phyloP scores from a whole-genome alignment of 2,329 filamentous ascomycete genomes.

The Phaeophleospora eucalypticola region DNA sequence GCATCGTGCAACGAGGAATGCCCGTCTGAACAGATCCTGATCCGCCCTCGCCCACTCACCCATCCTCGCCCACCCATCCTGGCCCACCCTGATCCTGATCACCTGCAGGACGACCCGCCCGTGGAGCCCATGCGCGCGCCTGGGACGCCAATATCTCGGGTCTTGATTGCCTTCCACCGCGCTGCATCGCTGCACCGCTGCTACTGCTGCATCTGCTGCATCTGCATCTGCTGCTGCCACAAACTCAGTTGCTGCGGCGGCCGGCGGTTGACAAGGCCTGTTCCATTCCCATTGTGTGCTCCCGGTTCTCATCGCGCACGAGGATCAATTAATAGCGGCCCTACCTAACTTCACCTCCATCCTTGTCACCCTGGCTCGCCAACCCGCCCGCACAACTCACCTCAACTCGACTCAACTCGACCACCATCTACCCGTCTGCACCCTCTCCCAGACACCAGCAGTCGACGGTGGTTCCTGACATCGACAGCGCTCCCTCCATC shows the following conservation, averaged over 20 bases:
- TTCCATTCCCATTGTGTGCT: constrained; percentile 15
- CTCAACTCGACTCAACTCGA: too few species aligned
- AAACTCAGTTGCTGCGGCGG: too few species aligned
- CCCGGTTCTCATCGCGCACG: constrained; percentile 18
- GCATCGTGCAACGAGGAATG: constrained; percentile 23
- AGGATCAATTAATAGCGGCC: constrained; percentile 17
- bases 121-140: constrained; percentile 18
- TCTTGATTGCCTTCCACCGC: constrained; percentile 19
- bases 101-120: constrained; percentile 22
- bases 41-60: too few species aligned
- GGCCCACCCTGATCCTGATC: constrained; percentile 21
- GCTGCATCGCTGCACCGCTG: constrained; percentile 9
- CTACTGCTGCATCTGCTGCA: too few species aligned
- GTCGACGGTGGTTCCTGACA: background rate
- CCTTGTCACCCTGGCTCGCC: constrained; percentile 11
- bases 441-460: too few species aligned
- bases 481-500: constrained; percentile 9
- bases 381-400: background rate
- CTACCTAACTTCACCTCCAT: constrained; percentile 9
- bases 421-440: too few species aligned
- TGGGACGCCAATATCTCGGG: constrained; percentile 21
- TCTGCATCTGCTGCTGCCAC: too few species aligned
- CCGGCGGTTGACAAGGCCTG: background rate
- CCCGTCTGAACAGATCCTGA: too few species aligned
- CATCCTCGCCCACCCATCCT: too few species aligned